These are phyloP conservation scores for Boletus insuetus DNA, from an alignment of 768 basidiomycete genomes.

Conservation along the genomic window DNA sequence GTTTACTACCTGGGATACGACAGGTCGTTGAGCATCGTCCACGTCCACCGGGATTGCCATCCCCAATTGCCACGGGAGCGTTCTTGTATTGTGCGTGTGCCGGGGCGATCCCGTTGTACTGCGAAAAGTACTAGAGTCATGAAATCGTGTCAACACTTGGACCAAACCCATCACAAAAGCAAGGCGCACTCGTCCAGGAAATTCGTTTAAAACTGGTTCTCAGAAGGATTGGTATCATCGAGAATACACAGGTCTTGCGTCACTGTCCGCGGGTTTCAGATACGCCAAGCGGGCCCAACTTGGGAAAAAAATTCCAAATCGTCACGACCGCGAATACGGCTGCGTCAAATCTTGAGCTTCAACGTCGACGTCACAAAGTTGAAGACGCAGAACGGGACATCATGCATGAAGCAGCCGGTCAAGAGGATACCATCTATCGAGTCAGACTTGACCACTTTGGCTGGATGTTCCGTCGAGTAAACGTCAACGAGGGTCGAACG, in stretches of 20 bases:
- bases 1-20: not conserved
- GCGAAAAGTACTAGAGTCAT: no score
- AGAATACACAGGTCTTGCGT: slow-evolving; percentile 80
- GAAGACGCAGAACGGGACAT: slow-evolving; percentile 91
- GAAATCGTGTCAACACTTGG: not conserved
- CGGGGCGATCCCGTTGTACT: no score
- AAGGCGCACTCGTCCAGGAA: slow-evolving; percentile 49
- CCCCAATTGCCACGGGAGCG: slow-evolving; percentile 44
- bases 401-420: slow-evolving; percentile 90
- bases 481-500: not conserved
- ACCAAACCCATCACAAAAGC: no score
- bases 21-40: slow-evolving; percentile 32
- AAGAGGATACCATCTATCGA: slow-evolving; percentile 86
- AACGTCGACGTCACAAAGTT: slow-evolving; percentile 82
- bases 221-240: not conserved
- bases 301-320: slow-evolving; percentile 65
- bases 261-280: slow-evolving; percentile 87
- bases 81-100: slow-evolving; percentile 30
- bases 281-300: slow-evolving; percentile 81
- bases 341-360: slow-evolving; percentile 69
- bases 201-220: slow-evolving; percentile 55
- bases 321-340: slow-evolving; percentile 69
- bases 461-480: slow-evolving; percentile 36
- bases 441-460: slow-evolving; percentile 90
- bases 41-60: slow-evolving; percentile 52